These are phyloP conservation scores for Domatiomyces globalis DNA, from an alignment of 2,329 filamentous ascomycete genomes.

Conservation along the genomic window DNA sequence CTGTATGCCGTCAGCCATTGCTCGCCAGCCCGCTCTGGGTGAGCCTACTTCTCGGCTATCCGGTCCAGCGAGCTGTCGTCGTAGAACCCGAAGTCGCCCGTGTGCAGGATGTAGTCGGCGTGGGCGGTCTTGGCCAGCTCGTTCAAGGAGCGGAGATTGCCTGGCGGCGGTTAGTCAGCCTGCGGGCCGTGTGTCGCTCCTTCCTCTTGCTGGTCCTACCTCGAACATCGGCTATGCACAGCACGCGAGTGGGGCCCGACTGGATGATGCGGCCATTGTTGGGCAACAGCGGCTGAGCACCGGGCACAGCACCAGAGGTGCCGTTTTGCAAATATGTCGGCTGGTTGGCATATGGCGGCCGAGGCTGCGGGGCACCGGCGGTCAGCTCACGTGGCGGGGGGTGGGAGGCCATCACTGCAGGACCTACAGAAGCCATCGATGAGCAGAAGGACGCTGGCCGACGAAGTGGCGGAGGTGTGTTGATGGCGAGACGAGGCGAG, in stretches of 20 bases:
- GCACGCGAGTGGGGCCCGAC: conserved; percentile 32
- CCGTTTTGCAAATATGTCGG: conserved; percentile 31
- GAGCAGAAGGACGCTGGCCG: not conserved
- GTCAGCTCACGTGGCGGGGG: not conserved
- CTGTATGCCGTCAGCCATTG: conserved; percentile 31
- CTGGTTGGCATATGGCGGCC: not conserved
- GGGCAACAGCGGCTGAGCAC: conserved; percentile 34
- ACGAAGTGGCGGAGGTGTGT: not conserved
- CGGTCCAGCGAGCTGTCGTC: conserved; percentile 89
- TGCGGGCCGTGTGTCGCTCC: not conserved
- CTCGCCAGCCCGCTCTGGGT: no score
- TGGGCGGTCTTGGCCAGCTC: conserved; percentile 88
- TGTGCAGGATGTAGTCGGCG: conserved; percentile 96
- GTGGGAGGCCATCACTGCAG: not conserved
- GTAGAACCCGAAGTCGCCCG: conserved; percentile 98
- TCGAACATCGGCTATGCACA: conserved; percentile 39
- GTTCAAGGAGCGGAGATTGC: conserved; percentile 89
- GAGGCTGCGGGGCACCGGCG: not conserved
- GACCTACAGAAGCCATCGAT: not conserved
- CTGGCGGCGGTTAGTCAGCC: conserved; percentile 33
- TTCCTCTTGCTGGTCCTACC: conserved; percentile 22
- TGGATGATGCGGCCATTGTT: conserved; percentile 38
- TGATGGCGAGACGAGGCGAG: no score
- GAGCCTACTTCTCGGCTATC: conserved; percentile 86
- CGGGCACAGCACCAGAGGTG: conserved; percentile 29